Percentiles rank a stretch among this genome's conserved stretches.
Evolutionary conservation across 257 asterid species (phyloP).

Genomic region (Nicotiana knightiana): DNA sequence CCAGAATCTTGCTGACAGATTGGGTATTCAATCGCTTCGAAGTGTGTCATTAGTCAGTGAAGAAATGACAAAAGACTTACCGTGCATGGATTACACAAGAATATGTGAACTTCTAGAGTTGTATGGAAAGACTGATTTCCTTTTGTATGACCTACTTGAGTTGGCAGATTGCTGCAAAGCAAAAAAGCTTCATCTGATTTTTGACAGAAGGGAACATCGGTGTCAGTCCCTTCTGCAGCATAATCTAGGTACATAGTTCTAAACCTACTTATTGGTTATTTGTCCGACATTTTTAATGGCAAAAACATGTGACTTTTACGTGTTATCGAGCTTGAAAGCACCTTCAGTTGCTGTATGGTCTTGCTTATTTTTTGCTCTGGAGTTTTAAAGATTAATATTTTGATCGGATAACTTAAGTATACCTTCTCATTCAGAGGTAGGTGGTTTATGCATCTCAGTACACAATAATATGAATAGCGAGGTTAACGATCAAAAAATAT

Average conservation of each 20-base stretch:
- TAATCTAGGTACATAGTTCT: constrained; percentile 65
- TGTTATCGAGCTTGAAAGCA: not conserved
- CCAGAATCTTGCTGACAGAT: constrained; percentile 65
- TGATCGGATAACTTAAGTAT: not conserved
- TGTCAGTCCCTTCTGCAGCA: constrained; percentile 85
- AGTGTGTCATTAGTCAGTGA: constrained; percentile 78
- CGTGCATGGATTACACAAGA: constrained; percentile 87
- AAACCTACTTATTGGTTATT: constrained; percentile 9
- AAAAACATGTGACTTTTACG: not conserved
- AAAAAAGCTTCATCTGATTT: constrained; percentile 75
- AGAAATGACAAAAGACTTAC: constrained; percentile 82
- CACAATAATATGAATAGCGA: not conserved
- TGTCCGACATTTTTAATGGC: not conserved
- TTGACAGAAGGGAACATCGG: constrained; percentile 92
- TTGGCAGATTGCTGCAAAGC: constrained; percentile 98
- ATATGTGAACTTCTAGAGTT: constrained; percentile 66
- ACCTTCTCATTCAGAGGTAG: not conserved
- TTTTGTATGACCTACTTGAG: constrained; percentile 87
- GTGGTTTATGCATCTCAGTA: not conserved
- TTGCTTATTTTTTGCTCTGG: not conserved
- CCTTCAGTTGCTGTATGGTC: not conserved
- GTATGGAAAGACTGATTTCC: constrained; percentile 68
- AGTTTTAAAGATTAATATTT: not conserved
- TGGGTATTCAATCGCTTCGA: constrained; percentile 89
- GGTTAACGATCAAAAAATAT: not conserved